These are phyloP conservation scores for Colletotrichum euphorbiae DNA, from an alignment of 2,329 filamentous ascomycete species.

Conservation along the genomic window DNA sequence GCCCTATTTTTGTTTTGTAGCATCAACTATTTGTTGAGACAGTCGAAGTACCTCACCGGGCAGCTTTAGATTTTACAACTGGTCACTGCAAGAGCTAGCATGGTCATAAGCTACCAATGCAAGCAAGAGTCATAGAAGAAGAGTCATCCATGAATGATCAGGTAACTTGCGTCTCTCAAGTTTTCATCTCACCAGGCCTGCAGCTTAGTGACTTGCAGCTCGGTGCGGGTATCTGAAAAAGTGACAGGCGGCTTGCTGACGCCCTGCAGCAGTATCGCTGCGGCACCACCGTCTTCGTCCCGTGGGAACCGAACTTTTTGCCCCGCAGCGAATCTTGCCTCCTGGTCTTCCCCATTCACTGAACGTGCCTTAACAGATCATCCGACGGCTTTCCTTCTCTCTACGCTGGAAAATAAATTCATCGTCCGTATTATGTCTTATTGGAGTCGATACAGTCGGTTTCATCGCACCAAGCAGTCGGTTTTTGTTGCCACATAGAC, in stretches of 20 bases:
- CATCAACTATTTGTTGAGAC: neutral
- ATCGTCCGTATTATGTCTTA: conserved; percentile 33
- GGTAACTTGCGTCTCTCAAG: no score
- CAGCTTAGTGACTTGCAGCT: no score
- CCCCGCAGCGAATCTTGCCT: conserved; percentile 35
- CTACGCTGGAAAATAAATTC: conserved; percentile 4
- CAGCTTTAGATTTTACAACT: neutral
- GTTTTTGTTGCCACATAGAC: conserved; percentile 26
- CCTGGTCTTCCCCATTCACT: neutral
- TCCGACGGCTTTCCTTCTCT: neutral
- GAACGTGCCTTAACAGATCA: neutral
- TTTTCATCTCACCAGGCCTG: no score
- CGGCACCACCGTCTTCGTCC: conserved; percentile 11
- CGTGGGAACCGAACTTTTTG: conserved; percentile 4
- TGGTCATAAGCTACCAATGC: no score
- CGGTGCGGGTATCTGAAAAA: no score
- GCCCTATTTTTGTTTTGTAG: neutral
- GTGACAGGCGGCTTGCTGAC: no score
- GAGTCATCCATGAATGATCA: no score
- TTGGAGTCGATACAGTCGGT: conserved; percentile 13
- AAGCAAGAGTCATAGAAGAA: no score
- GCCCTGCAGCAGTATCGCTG: neutral
- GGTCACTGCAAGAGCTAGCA: no score
- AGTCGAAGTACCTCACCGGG: neutral
- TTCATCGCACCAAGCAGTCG: conserved; percentile 11